A percentile compares a stretch with the other conserved stretches of the same genome.
phyloP scores from a whole-genome alignment of 192 early-diverging fungal genomes.

The Kappamyces sp. region DNA sequence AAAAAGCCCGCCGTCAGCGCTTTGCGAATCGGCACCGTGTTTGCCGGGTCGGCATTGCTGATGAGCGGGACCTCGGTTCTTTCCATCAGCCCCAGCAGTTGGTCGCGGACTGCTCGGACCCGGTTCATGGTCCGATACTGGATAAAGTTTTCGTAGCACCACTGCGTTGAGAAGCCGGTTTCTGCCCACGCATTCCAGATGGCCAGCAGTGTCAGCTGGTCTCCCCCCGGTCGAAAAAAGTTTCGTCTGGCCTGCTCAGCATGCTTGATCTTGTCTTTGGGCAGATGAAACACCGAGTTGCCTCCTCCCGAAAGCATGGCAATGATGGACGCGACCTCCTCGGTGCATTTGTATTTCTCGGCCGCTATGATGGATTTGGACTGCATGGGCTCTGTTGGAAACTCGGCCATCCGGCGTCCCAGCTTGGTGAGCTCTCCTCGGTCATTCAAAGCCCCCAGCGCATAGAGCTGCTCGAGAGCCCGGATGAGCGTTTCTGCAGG shows the following conservation, averaged over 20 bases:
- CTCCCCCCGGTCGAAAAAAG: constrained; percentile 87
- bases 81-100: constrained; percentile 87
- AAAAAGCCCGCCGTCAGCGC: constrained; percentile 93
- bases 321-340: constrained; percentile 91
- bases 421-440: constrained; percentile 91
- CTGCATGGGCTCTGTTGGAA: constrained; percentile 93
- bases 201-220: constrained; percentile 85
- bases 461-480: constrained; percentile 92
- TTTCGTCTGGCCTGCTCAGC: constrained; percentile 90
- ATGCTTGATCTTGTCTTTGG: constrained; percentile 85
- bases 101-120: constrained; percentile 89
- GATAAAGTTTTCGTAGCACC: constrained; percentile 98
- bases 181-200: constrained; percentile 83
- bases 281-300: constrained; percentile 47
- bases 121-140: constrained; percentile 86
- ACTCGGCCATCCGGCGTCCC: constrained; percentile 96
- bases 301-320: constrained; percentile 82
- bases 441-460: constrained; percentile 86
- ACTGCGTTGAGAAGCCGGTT: constrained; percentile 85
- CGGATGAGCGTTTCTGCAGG: constrained; percentile 85
- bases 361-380: constrained; percentile 87
- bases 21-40: constrained; percentile 86
- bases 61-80: constrained; percentile 78
- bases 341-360: constrained; percentile 89
- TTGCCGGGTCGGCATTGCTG: constrained; percentile 75